phyloP scores from a whole-genome alignment of 305 asterid species.

The Fraxinus baroniana region DNA sequence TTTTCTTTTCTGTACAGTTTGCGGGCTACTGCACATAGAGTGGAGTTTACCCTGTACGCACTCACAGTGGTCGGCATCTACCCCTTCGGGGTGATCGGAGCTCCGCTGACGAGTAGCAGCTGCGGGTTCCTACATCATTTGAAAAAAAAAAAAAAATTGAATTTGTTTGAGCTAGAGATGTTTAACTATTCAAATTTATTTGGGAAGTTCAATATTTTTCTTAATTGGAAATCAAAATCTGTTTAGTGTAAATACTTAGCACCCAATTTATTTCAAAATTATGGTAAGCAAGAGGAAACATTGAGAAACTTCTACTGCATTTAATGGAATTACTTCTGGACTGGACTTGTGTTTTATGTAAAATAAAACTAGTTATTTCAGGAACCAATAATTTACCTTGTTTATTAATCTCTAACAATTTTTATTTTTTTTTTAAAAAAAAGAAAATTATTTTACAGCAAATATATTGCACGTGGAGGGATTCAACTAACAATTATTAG shows the following conservation, averaged over 20 bases:
- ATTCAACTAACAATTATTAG: neutral
- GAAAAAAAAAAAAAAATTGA: neutral
- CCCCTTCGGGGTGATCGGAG: too few relatives aligned
- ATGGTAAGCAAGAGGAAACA: neutral
- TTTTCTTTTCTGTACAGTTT: too few relatives aligned
- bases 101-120: too few relatives aligned
- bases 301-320: neutral
- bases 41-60: too few relatives aligned
- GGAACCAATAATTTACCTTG: neutral
- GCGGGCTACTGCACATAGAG: too few relatives aligned
- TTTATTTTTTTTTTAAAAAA: neutral
- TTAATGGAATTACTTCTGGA: neutral
- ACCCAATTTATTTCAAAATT: neutral
- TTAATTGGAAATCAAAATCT: neutral
- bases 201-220: neutral
- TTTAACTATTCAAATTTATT: neutral
- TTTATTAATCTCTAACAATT: neutral
- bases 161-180: neutral
- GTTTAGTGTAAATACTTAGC: neutral
- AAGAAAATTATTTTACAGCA: neutral
- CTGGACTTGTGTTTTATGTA: neutral
- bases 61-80: too few relatives aligned
- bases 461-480: neutral
- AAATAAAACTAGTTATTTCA: neutral
- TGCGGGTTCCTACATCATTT: too few relatives aligned